Percentiles rank a stretch among this genome's conserved stretches.
Conservation (phyloP, 257 asterid species). For the Echium plantagineum region DNA sequence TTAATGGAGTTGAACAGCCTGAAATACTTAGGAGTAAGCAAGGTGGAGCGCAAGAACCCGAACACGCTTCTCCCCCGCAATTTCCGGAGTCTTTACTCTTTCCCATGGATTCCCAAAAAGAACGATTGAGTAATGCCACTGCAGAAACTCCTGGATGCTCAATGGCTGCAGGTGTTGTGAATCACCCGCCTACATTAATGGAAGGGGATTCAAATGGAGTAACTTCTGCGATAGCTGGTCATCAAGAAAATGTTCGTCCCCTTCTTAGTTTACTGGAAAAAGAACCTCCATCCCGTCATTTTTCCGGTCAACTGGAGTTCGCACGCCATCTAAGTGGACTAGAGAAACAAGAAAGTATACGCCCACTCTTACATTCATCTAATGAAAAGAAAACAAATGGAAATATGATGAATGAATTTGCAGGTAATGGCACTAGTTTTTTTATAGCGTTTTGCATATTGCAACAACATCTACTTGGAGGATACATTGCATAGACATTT, state of each 20-base stretch:
- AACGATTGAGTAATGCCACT: conserved; percentile 25
- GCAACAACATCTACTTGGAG: not conserved
- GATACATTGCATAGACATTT: no score
- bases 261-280: conserved; percentile 88
- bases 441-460: conserved; percentile 3
- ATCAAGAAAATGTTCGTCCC: conserved; percentile 77
- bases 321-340: conserved; percentile 77
- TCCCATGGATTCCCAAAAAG: conserved; percentile 40
- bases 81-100: conserved; percentile 57
- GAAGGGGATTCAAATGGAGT: conserved; percentile 56
- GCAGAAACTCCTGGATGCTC: conserved; percentile 29
- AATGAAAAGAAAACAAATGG: conserved; percentile 64
- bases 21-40: conserved; percentile 55
- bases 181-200: conserved; percentile 43
- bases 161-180: conserved; percentile 39
- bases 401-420: conserved; percentile 87
- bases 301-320: conserved; percentile 96
- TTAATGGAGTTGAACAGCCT: conserved; percentile 52
- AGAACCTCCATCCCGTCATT: conserved; percentile 95
- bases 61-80: conserved; percentile 52
- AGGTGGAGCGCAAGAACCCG: conserved; percentile 55
- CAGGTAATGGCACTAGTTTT: conserved; percentile 44
- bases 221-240: conserved; percentile 36
- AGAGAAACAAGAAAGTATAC: conserved; percentile 68
- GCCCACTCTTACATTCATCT: conserved; percentile 46